These are phyloP conservation scores for Roridomyces roridus DNA, from an alignment of 768 basidiomycete species.

Conservation along the genomic window DNA sequence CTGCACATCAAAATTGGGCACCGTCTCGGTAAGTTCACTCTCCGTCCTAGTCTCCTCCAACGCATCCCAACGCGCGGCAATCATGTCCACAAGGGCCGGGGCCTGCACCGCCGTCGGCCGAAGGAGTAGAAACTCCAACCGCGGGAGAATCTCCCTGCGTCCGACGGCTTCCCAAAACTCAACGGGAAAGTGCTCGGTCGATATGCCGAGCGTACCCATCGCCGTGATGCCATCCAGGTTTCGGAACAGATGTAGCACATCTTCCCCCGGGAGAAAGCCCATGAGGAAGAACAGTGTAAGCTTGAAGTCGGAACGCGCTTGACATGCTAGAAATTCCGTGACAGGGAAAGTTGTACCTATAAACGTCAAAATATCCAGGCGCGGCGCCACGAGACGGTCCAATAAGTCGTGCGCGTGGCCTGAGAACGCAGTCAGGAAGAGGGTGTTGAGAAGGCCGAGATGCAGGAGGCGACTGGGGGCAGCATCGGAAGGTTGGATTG, in stretches of 20 bases:
- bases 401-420: conserved; percentile 3
- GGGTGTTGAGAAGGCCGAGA: background rate
- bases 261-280: background rate
- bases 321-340: background rate
- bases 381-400: background rate
- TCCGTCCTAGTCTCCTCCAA: too few species aligned
- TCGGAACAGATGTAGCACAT: background rate
- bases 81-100: conserved; percentile 3
- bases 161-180: conserved; percentile 10
- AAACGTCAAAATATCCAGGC: background rate
- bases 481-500: background rate
- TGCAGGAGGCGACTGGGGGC: background rate
- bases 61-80: conserved; percentile 9
- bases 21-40: background rate
- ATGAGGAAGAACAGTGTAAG: background rate
- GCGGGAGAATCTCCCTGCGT: background rate
- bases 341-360: background rate
- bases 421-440: background rate
- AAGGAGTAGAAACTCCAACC: background rate
- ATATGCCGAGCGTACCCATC: background rate
- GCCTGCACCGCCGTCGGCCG: conserved; percentile 3
- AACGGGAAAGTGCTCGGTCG: conserved; percentile 10
- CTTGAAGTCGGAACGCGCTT: conserved; percentile 2
- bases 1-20: background rate
- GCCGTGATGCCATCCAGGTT: background rate